Percentiles rank a stretch among this genome's conserved stretches.
Conservation (phyloP, 106 monocot genomes). For the Dactylorhiza incarnata region DNA sequence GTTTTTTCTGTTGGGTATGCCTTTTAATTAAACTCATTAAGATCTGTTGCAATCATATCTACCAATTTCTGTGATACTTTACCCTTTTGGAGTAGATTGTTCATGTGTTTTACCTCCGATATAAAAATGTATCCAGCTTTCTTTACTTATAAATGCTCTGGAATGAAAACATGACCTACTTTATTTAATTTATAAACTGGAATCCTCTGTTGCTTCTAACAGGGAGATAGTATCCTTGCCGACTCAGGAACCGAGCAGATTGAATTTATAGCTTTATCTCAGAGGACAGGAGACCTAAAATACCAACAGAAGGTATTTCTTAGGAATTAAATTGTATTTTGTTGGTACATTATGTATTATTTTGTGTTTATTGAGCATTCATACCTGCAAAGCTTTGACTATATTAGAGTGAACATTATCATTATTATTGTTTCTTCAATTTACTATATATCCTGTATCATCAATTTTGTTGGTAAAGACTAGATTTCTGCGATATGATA, state of each 20-base stretch:
- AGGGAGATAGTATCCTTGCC: constrained; percentile 77
- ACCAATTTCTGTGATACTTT: not conserved
- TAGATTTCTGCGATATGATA: not conserved
- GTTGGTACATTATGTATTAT: not conserved
- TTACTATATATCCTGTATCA: not conserved
- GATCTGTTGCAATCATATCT: no score
- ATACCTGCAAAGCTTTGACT: not conserved
- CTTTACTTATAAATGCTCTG: not conserved
- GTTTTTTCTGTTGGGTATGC: no score
- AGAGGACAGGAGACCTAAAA: constrained; percentile 81
- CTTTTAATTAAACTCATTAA: no score
- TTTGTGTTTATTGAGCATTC: not conserved
- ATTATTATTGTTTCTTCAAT: not conserved
- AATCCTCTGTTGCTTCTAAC: constrained; percentile 12
- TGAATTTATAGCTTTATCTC: constrained; percentile 88
- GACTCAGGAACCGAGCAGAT: constrained; percentile 91
- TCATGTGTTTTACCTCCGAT: not conserved
- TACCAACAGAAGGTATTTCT: constrained; percentile 68
- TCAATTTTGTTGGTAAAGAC: not conserved
- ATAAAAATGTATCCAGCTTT: not conserved
- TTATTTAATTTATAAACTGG: not conserved
- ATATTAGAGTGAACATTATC: not conserved
- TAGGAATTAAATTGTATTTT: not conserved
- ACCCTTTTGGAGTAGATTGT: not conserved
- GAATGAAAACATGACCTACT: not conserved